Base-by-base conservation (phyloP, 768 basidiomycete genomes). In the Tulasnella calospora region DNA sequence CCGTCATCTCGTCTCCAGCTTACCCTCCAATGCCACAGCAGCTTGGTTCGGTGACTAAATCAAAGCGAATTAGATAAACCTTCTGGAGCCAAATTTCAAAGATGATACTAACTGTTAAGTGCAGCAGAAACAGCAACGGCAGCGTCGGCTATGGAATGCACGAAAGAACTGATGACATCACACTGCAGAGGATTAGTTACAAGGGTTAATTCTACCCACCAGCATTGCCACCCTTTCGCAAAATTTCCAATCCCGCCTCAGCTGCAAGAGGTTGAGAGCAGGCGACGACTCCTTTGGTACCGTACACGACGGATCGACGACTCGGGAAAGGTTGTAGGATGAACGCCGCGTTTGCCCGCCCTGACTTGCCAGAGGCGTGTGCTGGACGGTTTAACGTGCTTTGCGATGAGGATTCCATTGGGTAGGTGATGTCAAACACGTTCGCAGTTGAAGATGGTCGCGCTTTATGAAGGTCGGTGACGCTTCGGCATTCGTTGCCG, bases 61-160 rank as follows among this genome's bases (percentile, higher is more conserved):
- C 2, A 41, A 13, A 76, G 15, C 5, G n/a, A 41, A 33, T n/a
- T 5, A 76, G 35, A 5, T 13, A 41, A 23, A 44, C 4, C 17
- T 75, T 27, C 35, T n/a, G 67, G 3, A 1, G 40, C 30, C 2
- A 27, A 77, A 73, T 27, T 8, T 1, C 41, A 44, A 15, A 1
- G 12, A 67, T 33, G 30, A 3, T 33, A 47, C 72, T 46, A 5
- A 80, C 79, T 91, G 84, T 98, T 98, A 81, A 99, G 84, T 21
- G 95, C 96, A 5, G 92, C 96, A 72, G 96, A 93, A 2, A 91
- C 92, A 36, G 98, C 98, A 23, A 98, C 96, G 9, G 98, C 96
- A 38, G 95, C 95, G 85, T 98, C 95, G 79, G 94, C 94, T 95
- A 79, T 30, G 71, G n/a, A 4, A 13, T n/a, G 30, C 35, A 33